Evolutionary conservation across 108 stramenopile species (phyloP).

Genomic region (Discostella pseudostelligera): DNA sequence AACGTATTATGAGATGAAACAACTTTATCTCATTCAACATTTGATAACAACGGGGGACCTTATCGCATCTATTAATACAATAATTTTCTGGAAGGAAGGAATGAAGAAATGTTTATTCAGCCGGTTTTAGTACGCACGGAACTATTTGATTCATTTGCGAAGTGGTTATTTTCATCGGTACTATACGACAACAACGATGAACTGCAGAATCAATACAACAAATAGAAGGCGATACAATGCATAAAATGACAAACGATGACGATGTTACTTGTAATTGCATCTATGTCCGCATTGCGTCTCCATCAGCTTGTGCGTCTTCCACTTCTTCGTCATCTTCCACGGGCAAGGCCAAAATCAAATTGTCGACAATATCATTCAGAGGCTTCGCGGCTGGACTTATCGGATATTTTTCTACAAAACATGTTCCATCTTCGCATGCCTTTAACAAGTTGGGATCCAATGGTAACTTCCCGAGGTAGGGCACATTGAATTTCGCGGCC

Average conservation of each 20-base stretch:
- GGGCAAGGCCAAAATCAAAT: constrained; percentile 58
- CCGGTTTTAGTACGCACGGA: too few relatives aligned
- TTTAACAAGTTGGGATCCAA: constrained; percentile 92
- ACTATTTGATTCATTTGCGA: too few relatives aligned
- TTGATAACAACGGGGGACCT: too few relatives aligned
- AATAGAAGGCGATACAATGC: too few relatives aligned
- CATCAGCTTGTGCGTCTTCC: not conserved
- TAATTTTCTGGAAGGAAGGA: too few relatives aligned
- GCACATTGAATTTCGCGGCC: constrained; percentile 86
- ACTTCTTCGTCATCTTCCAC: constrained; percentile 57
- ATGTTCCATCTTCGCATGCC: constrained; percentile 89
- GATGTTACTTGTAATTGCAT: too few relatives aligned
- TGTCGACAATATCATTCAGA: constrained; percentile 59
- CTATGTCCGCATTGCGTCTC: not conserved
- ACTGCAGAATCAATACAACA: too few relatives aligned
- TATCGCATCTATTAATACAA: too few relatives aligned
- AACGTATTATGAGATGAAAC: not conserved
- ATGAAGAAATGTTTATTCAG: too few relatives aligned
- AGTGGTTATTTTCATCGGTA: too few relatives aligned
- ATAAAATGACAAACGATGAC: too few relatives aligned
- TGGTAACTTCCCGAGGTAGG: constrained; percentile 90
- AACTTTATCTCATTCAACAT: not conserved
- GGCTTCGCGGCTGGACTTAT: constrained; percentile 56
- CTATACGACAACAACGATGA: too few relatives aligned
- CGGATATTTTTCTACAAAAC: constrained; percentile 64